phyloP scores from a whole-genome alignment of 2,329 filamentous ascomycete species.

The Hortaea sp. region DNA sequence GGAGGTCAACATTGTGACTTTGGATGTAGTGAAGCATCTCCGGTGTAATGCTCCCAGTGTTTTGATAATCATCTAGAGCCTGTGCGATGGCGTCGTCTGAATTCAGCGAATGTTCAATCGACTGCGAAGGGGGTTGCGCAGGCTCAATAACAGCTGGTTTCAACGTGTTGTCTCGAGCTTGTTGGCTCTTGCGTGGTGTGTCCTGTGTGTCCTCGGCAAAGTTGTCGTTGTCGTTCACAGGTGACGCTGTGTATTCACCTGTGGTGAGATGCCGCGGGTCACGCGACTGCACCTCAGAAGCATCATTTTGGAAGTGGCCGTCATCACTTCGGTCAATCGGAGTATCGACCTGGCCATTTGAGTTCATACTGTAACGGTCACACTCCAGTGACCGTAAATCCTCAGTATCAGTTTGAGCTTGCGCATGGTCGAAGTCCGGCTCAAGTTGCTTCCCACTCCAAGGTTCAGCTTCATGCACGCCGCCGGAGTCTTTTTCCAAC shows the following conservation, averaged over 20 bases:
- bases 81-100: conserved; percentile 13
- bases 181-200: conserved; percentile 16
- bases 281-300: conserved; percentile 10
- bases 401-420: background rate
- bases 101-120: conserved; percentile 4
- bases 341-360: background rate
- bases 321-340: background rate
- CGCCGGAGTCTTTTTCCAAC: conserved; percentile 21
- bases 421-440: conserved; percentile 7
- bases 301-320: conserved; percentile 4
- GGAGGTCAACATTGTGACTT: conserved; percentile 21
- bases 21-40: conserved; percentile 25
- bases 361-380: background rate
- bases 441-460: conserved; percentile 12
- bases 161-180: conserved; percentile 15
- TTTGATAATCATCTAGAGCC: conserved; percentile 21
- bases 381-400: conserved; percentile 1
- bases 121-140: conserved; percentile 1
- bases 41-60: conserved; percentile 20
- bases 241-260: conserved; percentile 16
- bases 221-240: conserved; percentile 5
- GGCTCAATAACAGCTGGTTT: conserved; percentile 9
- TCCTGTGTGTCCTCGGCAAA: conserved; percentile 13
- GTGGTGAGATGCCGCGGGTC: conserved; percentile 13
- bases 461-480: conserved; percentile 8